phyloP scores from a whole-genome alignment of 1,284 basidiomycete genomes.

The Rhizoctonia solani region DNA sequence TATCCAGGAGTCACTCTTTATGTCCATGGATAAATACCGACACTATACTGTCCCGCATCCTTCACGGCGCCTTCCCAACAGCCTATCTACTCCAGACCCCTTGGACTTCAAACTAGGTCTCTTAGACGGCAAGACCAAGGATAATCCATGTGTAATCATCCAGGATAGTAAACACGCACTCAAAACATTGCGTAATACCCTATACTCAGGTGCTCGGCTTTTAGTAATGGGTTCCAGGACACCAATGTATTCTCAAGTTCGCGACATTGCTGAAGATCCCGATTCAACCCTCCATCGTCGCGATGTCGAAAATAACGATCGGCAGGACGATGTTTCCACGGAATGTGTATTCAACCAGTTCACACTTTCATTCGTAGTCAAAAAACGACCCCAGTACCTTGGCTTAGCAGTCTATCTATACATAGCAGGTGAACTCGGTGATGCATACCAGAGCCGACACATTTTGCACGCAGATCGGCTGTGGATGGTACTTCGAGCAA shows the following conservation, averaged over 20 bases:
- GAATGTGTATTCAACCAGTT: conserved; percentile 45
- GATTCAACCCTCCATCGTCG: conserved; percentile 44
- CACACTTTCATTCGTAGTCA: too few species aligned
- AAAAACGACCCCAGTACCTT: neutral
- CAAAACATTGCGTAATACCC: conserved; percentile 47
- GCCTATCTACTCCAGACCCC: neutral
- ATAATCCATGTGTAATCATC: conserved; percentile 40
- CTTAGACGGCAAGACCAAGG: too few species aligned
- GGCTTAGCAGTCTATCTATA: conserved; percentile 46
- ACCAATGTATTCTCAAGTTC: conserved; percentile 41
- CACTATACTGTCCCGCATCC: conserved; percentile 36
- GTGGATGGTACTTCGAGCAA: conserved; percentile 45
- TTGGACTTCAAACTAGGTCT: too few species aligned
- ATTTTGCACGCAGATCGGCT: conserved; percentile 46
- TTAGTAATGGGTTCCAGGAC: conserved; percentile 43
- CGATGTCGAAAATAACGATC: conserved; percentile 49
- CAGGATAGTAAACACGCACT: conserved; percentile 48
- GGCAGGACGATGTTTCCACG: conserved; percentile 52
- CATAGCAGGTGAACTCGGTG: conserved; percentile 47
- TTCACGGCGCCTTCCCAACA: neutral
- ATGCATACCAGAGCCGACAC: conserved; percentile 47
- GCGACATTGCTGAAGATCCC: conserved; percentile 36
- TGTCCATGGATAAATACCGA: neutral
- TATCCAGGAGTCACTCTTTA: too few species aligned
- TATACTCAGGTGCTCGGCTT: conserved; percentile 44